Percentiles rank a stretch among this genome's conserved stretches.
Conservation (phyloP, 1,284 basidiomycete species). For the Rhodofomes roseus region DNA sequence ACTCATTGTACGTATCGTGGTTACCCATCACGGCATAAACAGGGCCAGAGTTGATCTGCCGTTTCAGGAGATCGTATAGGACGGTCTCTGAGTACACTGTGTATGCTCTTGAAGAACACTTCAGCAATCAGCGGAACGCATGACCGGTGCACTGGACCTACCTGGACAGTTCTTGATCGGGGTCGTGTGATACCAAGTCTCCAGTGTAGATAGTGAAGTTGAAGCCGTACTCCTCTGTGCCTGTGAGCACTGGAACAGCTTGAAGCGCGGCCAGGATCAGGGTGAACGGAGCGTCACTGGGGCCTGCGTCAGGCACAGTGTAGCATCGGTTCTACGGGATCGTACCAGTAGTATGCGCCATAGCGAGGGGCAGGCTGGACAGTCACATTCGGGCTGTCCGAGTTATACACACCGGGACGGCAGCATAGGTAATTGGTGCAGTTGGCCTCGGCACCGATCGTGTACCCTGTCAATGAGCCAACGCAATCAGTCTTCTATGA, state of each 20-base stretch:
- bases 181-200: slow-evolving; percentile 73
- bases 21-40: slow-evolving; percentile 76
- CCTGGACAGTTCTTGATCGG: slow-evolving; percentile 61
- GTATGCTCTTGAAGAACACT: slow-evolving; percentile 22
- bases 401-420: slow-evolving; percentile 53
- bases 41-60: slow-evolving; percentile 57
- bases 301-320: background rate
- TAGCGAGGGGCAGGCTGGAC: slow-evolving; percentile 62
- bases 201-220: slow-evolving; percentile 72
- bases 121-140: background rate
- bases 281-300: slow-evolving; percentile 68
- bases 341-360: slow-evolving; percentile 59
- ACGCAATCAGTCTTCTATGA: background rate
- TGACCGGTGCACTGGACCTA: slow-evolving; percentile 18
- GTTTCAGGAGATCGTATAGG: slow-evolving; percentile 63
- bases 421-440: slow-evolving; percentile 77
- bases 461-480: slow-evolving; percentile 45
- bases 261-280: slow-evolving; percentile 61
- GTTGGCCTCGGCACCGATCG: slow-evolving; percentile 71
- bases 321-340: slow-evolving; percentile 1
- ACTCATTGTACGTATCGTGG: slow-evolving; percentile 71
- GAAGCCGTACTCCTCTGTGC: slow-evolving; percentile 57
- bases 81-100: slow-evolving; percentile 57
- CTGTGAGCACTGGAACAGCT: slow-evolving; percentile 66
- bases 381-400: slow-evolving; percentile 44